phyloP scores from a whole-genome alignment of 169 alveolate genomes.

The Amoebophrya sp. region DNA sequence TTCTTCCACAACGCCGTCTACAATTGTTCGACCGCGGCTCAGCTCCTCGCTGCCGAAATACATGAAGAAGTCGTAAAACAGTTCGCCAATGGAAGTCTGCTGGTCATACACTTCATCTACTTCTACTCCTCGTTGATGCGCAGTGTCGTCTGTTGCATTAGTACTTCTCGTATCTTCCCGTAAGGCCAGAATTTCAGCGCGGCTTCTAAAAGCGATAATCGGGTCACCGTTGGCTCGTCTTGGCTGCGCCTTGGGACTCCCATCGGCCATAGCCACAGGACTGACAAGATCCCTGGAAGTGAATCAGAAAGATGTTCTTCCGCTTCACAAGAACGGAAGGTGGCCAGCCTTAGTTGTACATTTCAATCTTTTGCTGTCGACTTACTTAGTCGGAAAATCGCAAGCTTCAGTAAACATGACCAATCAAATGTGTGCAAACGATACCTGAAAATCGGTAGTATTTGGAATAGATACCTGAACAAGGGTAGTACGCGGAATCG shows the following conservation, averaged over 20 bases:
- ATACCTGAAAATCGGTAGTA: constrained; percentile 57
- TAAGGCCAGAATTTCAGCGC: no score
- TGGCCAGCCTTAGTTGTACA: not conserved
- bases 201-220: no score
- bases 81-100: not conserved
- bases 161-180: no score
- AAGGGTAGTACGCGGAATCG: constrained; percentile 29
- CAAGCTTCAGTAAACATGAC: no score
- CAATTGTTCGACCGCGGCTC: not conserved
- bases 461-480: constrained; percentile 35
- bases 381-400: no score
- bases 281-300: not conserved
- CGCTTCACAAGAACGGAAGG: not conserved
- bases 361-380: not conserved
- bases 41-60: not conserved
- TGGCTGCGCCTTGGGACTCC: no score
- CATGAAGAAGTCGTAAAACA: not conserved
- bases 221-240: no score
- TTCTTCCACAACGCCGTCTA: not conserved
- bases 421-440: not conserved
- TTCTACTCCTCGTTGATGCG: no score
- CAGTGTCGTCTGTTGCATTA: no score
- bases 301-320: not conserved
- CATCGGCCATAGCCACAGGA: not conserved
- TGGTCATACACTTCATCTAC: not conserved